Evolutionary conservation across 1,284 basidiomycete genomes (phyloP), one percentile per base, ranked within the genome.

Genomic region (Pseudozyma flocculosa): DNA sequence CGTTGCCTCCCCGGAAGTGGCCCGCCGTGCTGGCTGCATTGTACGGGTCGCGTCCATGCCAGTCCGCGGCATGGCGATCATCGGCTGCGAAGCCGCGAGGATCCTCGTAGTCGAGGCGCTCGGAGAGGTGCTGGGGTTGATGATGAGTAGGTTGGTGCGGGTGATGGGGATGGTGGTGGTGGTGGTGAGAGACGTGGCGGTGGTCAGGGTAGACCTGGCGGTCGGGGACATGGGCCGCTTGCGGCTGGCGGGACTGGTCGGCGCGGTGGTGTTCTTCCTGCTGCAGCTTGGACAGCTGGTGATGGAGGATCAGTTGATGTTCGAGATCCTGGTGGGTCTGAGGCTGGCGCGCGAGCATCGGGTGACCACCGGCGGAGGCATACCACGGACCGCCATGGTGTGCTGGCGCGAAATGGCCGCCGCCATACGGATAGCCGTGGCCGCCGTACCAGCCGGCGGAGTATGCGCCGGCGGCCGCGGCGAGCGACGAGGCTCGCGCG

Each of bases 261-360:
- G 44, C 40, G 29, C 39, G 39, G 10, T 50, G 46, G 21, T 56
- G 62, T 21, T 47, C 44, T 11, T 59, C 51, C 26, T 64, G 66
- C 2, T 29, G 26, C 26, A 46, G 61, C 48, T 68, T 68, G 32
- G 66, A 63, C 21, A 68, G 49, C 19, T 68, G 58, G 38, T 68
- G 66, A 38, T 68, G 66, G 22, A 59, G 50, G 24, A 68, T 45
- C 3, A 68, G 61, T 58, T 68, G 61, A 17, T 68, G 66, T 43
- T 68, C 66, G 40, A 68, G 54, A 43, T 61, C 64, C 30, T 63
- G 68, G 48, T 62, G 68, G 10, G 59, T 60, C 22, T 57, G 45
- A 24, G 32, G 48, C 32, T 41, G 63, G 8, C 51, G 63, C 55
- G 54, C 51, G 32, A 58, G 54, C 21, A 47, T 44, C 3, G 53